phyloP scores from a whole-genome alignment of 2,329 filamentous ascomycete genomes.

The Metarhizium guizhouense region DNA sequence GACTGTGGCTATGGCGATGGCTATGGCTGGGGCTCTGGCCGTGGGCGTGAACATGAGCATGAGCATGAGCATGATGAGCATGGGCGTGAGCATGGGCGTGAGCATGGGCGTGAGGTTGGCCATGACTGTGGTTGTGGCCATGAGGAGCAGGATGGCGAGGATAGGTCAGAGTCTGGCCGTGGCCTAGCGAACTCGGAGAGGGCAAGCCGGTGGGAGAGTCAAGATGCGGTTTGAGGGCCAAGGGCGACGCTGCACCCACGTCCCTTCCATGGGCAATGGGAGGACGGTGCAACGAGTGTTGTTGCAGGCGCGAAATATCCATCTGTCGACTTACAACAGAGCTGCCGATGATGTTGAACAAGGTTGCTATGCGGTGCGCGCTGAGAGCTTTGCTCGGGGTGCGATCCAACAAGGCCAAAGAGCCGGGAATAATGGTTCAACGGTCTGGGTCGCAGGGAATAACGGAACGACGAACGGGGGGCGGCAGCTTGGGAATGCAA shows the following conservation, averaged over 20 bases:
- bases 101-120: background rate
- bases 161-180: slow-evolving; percentile 2
- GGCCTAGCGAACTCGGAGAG: slow-evolving; percentile 1
- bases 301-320: slow-evolving; percentile 7
- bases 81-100: background rate
- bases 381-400: slow-evolving; percentile 9
- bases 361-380: background rate
- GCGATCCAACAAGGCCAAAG: background rate
- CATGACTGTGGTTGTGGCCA: background rate
- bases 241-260: background rate
- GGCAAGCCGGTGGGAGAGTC: slow-evolving; percentile 4
- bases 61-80: background rate
- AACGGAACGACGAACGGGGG: slow-evolving; percentile 7
- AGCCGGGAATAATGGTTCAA: slow-evolving; percentile 1
- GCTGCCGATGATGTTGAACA: background rate
- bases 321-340: slow-evolving; percentile 1
- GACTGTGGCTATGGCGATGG: background rate
- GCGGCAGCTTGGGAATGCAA: background rate
- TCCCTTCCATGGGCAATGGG: slow-evolving; percentile 2
- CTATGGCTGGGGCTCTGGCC: background rate
- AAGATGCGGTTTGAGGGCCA: slow-evolving; percentile 5
- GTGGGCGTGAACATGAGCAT: background rate
- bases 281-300: slow-evolving; percentile 3
- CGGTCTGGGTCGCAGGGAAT: slow-evolving; percentile 21
- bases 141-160: slow-evolving; percentile 4